Evolutionary conservation across 2,329 filamentous ascomycete genomes (phyloP).

Genomic region (Diplodia scrobiculata): DNA sequence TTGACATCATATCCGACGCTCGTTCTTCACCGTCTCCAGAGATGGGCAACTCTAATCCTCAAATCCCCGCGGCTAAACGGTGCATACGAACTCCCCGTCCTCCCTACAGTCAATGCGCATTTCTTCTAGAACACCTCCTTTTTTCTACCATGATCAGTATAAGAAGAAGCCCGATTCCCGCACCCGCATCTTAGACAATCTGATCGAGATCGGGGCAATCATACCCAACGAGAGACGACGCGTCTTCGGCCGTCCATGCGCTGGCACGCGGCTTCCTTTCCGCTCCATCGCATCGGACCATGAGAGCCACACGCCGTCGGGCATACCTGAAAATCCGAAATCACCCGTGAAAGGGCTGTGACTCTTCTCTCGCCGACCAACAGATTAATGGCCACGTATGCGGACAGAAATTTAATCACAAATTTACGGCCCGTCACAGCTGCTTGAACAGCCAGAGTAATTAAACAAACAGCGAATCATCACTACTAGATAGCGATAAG

Average conservation of each 20-base stretch:
- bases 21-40: neutral
- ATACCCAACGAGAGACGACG: neutral
- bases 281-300: neutral
- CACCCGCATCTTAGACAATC: neutral
- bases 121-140: constrained; percentile 15
- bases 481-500: neutral
- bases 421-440: neutral
- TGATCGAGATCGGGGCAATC: neutral
- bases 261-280: constrained; percentile 5
- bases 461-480: neutral
- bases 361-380: neutral
- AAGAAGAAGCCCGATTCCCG: neutral
- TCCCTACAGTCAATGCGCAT: constrained; percentile 3
- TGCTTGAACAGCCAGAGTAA: neutral
- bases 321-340: neutral
- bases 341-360: neutral
- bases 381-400: neutral
- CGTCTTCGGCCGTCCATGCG: neutral
- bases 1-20: neutral
- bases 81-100: neutral
- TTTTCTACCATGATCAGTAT: neutral
- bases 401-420: neutral
- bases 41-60: neutral
- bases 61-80: neutral
- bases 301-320: neutral